phyloP scores from a whole-genome alignment of 2,329 filamentous ascomycete genomes.

The Juglanconis juglandina region DNA sequence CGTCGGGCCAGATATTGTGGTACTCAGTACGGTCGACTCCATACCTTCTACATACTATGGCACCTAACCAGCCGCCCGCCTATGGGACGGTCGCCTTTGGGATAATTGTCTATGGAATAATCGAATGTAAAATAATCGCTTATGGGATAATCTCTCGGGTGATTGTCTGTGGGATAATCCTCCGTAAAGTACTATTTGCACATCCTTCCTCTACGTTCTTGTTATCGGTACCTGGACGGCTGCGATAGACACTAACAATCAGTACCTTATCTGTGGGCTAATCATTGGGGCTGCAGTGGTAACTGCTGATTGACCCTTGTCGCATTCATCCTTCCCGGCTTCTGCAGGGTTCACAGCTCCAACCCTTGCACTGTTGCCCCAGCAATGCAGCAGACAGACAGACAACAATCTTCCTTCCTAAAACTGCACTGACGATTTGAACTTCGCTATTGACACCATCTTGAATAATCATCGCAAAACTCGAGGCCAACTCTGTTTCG shows the following conservation, averaged over 20 bases:
- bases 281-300: background rate
- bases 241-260: background rate
- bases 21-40: too few species aligned
- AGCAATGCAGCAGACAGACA: slow-evolving; percentile 3
- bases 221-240: background rate
- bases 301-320: background rate
- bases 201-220: too few species aligned
- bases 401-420: slow-evolving; percentile 15
- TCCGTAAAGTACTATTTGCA: too few species aligned
- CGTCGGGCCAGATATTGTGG: background rate
- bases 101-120: too few species aligned
- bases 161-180: too few species aligned
- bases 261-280: background rate
- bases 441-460: background rate
- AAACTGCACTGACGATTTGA: slow-evolving; percentile 5
- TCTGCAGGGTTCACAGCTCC: background rate
- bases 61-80: too few species aligned
- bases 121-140: too few species aligned
- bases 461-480: background rate
- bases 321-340: background rate
- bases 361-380: slow-evolving; percentile 8
- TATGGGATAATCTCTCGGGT: too few species aligned
- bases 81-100: too few species aligned
- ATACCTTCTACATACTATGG: too few species aligned
- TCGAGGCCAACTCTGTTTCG: background rate